Evolutionary conservation across 345 rosid species (phyloP).

Genomic region (Populus euphratica): DNA sequence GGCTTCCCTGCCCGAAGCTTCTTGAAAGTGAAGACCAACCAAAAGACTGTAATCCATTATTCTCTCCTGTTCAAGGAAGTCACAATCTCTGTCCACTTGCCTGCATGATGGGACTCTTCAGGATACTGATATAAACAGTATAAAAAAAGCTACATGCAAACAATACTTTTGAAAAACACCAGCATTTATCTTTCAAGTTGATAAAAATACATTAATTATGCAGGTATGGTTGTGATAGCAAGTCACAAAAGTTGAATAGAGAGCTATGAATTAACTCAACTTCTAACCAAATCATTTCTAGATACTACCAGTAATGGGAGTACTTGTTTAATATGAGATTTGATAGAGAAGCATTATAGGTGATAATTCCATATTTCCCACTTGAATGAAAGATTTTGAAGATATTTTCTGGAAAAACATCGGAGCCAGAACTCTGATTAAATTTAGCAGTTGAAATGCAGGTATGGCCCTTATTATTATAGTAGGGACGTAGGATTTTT

Average conservation of each 20-base stretch:
- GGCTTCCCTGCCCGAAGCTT: constrained; percentile 39
- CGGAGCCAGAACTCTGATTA: no score
- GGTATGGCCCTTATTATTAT: background rate
- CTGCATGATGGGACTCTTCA: constrained; percentile 36
- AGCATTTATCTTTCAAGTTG: background rate
- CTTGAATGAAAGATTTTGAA: no score
- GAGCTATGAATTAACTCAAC: background rate
- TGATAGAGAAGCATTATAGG: no score
- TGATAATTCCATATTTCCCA: no score
- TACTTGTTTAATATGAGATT: no score
- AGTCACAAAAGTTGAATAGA: no score
- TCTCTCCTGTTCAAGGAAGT: constrained; percentile 86
- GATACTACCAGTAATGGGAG: background rate
- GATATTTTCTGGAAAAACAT: no score
- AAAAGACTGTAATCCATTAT: constrained; percentile 96
- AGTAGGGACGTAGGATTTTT: no score
- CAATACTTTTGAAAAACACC: background rate
- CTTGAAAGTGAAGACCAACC: constrained; percentile 83
- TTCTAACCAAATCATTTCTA: background rate
- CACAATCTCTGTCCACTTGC: constrained; percentile 95
- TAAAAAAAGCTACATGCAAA: background rate
- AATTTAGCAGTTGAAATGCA: no score
- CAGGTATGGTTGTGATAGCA: background rate
- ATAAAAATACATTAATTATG: background rate
- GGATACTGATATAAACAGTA: background rate